Conservation (phyloP, 2,329 filamentous ascomycete genomes). For the Laburnicola sp. region DNA sequence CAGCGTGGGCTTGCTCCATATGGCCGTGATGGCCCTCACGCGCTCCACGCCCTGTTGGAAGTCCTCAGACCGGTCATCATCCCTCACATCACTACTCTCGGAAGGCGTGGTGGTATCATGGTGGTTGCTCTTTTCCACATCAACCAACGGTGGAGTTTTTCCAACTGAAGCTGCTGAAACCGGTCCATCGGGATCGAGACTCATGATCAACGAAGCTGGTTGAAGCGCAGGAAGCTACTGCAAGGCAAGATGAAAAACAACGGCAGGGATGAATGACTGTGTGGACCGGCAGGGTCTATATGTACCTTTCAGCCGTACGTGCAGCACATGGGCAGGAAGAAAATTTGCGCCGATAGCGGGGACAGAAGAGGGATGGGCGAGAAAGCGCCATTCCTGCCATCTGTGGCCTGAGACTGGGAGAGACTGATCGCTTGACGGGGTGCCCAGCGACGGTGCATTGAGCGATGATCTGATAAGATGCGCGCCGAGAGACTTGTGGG, state of each 20-base stretch:
- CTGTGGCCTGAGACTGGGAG: slow-evolving; percentile 25
- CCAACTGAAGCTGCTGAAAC: slow-evolving; percentile 18
- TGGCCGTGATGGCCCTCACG: slow-evolving; percentile 46
- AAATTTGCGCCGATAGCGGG: slow-evolving; percentile 5
- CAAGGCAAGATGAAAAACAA: background rate
- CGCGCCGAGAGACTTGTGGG: slow-evolving; percentile 19
- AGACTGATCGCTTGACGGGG: slow-evolving; percentile 10
- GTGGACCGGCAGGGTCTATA: background rate
- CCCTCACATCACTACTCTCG: slow-evolving; percentile 18
- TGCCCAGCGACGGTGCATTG: slow-evolving; percentile 19
- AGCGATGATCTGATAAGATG: slow-evolving; percentile 38
- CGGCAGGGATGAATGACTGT: background rate
- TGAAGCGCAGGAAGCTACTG: background rate
- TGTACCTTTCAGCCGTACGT: background rate
- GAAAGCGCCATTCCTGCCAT: slow-evolving; percentile 24
- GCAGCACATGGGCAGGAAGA: background rate
- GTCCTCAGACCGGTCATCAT: slow-evolving; percentile 28
- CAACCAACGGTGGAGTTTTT: slow-evolving; percentile 15
- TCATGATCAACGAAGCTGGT: slow-evolving; percentile 15
- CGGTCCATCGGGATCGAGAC: slow-evolving; percentile 13
- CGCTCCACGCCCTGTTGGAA: slow-evolving; percentile 46
- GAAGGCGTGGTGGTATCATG: slow-evolving; percentile 7
- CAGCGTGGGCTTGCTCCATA: slow-evolving; percentile 46
- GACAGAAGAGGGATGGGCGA: slow-evolving; percentile 9
- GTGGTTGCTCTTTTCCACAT: slow-evolving; percentile 27